Evolutionary conservation across 208 protist species (phyloP).

Genomic region (Entamoeba moshkovskii): DNA sequence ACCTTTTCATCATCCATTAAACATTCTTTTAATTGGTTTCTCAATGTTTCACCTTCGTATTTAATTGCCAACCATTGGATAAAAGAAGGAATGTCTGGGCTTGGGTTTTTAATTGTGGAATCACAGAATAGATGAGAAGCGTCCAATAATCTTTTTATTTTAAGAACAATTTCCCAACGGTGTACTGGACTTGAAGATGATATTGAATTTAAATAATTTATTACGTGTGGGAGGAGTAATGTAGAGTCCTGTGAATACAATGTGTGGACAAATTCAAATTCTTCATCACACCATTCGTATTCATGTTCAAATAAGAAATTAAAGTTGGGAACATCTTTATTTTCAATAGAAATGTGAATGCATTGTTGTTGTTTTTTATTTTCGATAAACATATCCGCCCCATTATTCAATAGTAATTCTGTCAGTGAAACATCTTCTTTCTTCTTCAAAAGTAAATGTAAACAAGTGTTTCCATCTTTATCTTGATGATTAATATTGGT

Average conservation of each 20-base stretch:
- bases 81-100: background rate
- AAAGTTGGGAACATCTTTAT: background rate
- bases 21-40: constrained; percentile 3
- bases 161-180: background rate
- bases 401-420: background rate
- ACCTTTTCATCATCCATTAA: background rate
- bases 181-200: background rate
- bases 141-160: background rate
- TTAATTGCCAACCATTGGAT: background rate
- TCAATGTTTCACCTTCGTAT: background rate
- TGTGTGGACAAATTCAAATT: background rate
- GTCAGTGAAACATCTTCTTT: background rate
- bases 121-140: background rate
- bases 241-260: background rate
- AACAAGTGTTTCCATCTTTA: background rate
- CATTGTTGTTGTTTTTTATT: background rate
- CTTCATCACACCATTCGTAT: background rate
- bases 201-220: background rate
- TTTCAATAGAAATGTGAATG: background rate
- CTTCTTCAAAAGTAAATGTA: background rate
- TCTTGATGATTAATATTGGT: background rate
- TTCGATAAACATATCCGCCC: background rate
- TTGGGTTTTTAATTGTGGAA: background rate
- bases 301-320: background rate
- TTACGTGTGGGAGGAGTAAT: background rate